Percentiles rank a stretch among this genome's conserved stretches.
phyloP scores from a whole-genome alignment of 768 basidiomycete genomes.

The Infundibulicybe gibba region DNA sequence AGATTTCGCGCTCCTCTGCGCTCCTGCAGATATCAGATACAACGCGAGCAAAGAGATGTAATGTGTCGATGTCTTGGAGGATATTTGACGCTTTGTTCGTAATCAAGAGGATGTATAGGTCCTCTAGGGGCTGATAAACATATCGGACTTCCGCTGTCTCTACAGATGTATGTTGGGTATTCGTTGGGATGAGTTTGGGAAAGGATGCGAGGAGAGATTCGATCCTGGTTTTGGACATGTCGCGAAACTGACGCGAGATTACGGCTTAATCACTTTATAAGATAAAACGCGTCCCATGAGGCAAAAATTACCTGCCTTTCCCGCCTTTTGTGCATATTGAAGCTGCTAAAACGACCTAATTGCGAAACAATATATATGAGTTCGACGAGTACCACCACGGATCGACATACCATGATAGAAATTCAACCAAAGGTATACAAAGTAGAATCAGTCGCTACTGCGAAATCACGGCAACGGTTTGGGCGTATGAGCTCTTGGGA shows the following conservation, averaged over 20 bases:
- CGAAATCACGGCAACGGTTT: too few relatives aligned
- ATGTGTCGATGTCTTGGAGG: slow-evolving; percentile 94
- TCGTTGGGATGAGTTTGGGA: slow-evolving; percentile 93
- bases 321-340: slow-evolving; percentile 95
- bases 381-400: neutral
- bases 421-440: too few relatives aligned
- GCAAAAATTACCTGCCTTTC: slow-evolving; percentile 62
- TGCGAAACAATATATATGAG: neutral
- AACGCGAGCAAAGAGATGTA: slow-evolving; percentile 90
- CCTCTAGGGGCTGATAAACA: slow-evolving; percentile 95
- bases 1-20: slow-evolving; percentile 86
- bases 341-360: slow-evolving; percentile 86
- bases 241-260: slow-evolving; percentile 93
- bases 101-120: slow-evolving; percentile 95
- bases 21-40: slow-evolving; percentile 89
- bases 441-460: too few relatives aligned
- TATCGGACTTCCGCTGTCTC: slow-evolving; percentile 94
- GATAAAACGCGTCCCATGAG: slow-evolving; percentile 1
- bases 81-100: slow-evolving; percentile 99
- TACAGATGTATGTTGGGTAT: slow-evolving; percentile 94
- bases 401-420: neutral
- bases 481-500: too few relatives aligned
- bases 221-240: slow-evolving; percentile 88
- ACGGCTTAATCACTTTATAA: slow-evolving; percentile 58
- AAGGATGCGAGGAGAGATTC: slow-evolving; percentile 96